phyloP scores from a whole-genome alignment of 2,329 filamentous ascomycete genomes.

The Iodosphaeria phyllophila region DNA sequence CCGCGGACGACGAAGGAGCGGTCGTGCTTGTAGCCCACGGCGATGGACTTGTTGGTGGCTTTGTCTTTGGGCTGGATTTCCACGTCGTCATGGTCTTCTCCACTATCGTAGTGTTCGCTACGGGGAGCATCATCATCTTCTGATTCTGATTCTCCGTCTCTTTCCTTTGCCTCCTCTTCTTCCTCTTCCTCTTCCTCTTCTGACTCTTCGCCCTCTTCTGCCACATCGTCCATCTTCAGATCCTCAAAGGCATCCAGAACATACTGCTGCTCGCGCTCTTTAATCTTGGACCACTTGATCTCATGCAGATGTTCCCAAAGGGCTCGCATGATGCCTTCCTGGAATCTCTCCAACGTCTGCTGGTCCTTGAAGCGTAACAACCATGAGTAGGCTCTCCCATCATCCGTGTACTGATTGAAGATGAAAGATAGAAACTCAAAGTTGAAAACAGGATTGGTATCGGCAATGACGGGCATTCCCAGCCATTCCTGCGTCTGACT shows the following conservation, averaged over 20 bases:
- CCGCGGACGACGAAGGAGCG: conserved; percentile 93
- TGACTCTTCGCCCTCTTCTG: conserved; percentile 29
- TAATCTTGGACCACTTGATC: conserved; percentile 82
- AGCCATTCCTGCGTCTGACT: conserved; percentile 67
- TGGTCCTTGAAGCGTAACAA: conserved; percentile 81
- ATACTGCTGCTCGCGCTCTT: conserved; percentile 85
- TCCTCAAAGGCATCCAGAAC: conserved; percentile 92
- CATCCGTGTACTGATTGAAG: conserved; percentile 86
- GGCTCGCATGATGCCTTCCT: conserved; percentile 85
- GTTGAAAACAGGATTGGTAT: conserved; percentile 97
- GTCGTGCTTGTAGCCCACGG: conserved; percentile 93
- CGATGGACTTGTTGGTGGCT: conserved; percentile 81
- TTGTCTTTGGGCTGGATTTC: conserved; percentile 51
- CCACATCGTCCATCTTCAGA: conserved; percentile 70
- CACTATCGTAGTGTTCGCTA: conserved; percentile 49
- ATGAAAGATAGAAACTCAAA: conserved; percentile 98
- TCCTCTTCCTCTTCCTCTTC: conserved; percentile 35
- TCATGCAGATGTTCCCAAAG: conserved; percentile 94
- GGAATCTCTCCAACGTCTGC: conserved; percentile 63
- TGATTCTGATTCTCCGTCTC: conserved; percentile 35
- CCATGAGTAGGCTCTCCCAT: conserved; percentile 90
- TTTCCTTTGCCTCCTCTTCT: conserved; percentile 29
- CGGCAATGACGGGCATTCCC: conserved; percentile 66
- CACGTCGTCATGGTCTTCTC: conserved; percentile 66
- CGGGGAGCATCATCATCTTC: conserved; percentile 35